Base-by-base conservation (phyloP, 768 basidiomycete species). In the Termitomyces titanicus region DNA sequence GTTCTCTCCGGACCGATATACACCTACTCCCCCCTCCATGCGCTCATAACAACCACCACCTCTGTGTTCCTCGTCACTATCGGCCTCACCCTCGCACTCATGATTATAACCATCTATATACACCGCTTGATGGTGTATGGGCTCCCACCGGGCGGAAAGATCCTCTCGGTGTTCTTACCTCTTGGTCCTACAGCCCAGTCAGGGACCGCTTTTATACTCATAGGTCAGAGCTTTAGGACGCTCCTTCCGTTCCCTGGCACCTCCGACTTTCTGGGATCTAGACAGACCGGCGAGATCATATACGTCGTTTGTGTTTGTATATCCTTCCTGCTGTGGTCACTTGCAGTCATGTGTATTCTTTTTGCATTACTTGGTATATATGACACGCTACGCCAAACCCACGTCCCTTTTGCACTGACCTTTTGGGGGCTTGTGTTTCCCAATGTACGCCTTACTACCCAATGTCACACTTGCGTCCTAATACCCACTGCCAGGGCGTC, bases 401-500 rank as follows among this genome's bases (percentile, higher is more conserved):
- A 63, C 1, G 68, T 86, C 20, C 70, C 76, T 7, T 89, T 88
- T 67, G 74, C 72, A 53, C 64, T 86, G 17, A 71, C 79, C 0
- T 84, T 80, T 61, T 89, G 88, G 88, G 84, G 83, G 8, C 66
- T 85, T 38, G 81, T 88, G 58, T 89, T 89, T 64, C 87, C 88
- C 5, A 88, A 86, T 58, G 88, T 82, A 58, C 37, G 81, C 68
- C 33, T 15, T 29, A 29, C 29, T 29, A 29, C 5, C 12, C 29
- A 47, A 6, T 31, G 48, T 9, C 29, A n/a, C n/a, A n/a, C n/a
- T n/a, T n/a, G n/a, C n/a, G n/a, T 29, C 5, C 29, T 29, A 29
- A 29, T 29, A 29, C 29, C 9, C 9, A 29, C 29, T 29, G 3
- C 29, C 29, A 82, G 80, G 81, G 81, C n/a, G 86, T 87, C 0